Evolutionary conservation across 1,139 yeast genomes (phyloP).

Genomic region (Protomyces lactucae-debilis): DNA sequence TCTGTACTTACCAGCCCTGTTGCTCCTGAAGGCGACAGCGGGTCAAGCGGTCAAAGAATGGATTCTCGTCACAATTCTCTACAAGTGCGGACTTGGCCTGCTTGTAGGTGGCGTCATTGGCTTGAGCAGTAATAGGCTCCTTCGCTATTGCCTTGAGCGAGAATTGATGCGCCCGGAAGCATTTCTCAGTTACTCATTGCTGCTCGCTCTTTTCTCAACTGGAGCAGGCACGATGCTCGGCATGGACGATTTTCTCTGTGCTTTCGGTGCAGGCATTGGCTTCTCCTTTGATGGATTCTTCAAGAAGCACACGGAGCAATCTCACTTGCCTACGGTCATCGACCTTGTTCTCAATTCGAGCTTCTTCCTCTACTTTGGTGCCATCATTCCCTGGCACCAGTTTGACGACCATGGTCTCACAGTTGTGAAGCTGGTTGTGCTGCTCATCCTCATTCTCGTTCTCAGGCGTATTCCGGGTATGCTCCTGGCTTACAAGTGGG

Average conservation of each 20-base stretch:
- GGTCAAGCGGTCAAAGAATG: conserved; percentile 18
- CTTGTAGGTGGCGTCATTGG: conserved; percentile 15
- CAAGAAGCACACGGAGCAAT: conserved; percentile 6
- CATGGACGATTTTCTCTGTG: conserved; percentile 15
- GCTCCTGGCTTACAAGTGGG: conserved; percentile 1
- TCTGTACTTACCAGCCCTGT: conserved; percentile 8
- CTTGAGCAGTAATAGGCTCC: neutral
- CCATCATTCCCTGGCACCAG: conserved; percentile 14
- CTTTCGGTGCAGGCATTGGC: conserved; percentile 20
- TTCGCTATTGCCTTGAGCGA: neutral
- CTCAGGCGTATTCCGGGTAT: conserved; percentile 12
- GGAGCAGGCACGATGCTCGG: conserved; percentile 23
- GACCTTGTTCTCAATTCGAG: conserved; percentile 17
- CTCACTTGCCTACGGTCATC: conserved; percentile 15
- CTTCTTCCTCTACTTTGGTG: conserved; percentile 26
- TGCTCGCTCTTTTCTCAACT: conserved; percentile 12
- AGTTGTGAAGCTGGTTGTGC: conserved; percentile 11
- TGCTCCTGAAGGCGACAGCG: conserved; percentile 10
- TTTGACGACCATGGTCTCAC: conserved; percentile 8
- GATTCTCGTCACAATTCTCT: conserved; percentile 19
- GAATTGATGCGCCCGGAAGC: conserved; percentile 22
- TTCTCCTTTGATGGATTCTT: conserved; percentile 22
- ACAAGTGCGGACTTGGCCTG: conserved; percentile 9
- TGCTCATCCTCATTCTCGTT: conserved; percentile 4
- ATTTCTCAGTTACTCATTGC: conserved; percentile 16